These are phyloP conservation scores for Fusarium armeniacum DNA, from an alignment of 2,329 filamentous ascomycete genomes.

Conservation along the genomic window DNA sequence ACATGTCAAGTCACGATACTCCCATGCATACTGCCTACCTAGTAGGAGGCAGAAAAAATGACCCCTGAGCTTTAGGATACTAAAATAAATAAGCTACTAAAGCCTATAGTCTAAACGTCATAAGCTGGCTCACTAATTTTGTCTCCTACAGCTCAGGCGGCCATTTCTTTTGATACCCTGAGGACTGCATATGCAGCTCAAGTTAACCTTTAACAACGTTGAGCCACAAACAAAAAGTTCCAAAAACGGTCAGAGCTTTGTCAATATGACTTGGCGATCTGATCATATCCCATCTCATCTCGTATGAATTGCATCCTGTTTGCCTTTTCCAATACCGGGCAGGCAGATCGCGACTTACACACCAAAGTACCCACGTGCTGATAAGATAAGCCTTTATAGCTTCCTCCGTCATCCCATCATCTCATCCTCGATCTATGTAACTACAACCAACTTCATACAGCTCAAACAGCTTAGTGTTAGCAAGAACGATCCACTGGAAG, in stretches of 20 bases:
- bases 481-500: slow-evolving; percentile 10
- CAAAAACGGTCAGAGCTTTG: background rate
- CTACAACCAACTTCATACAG: slow-evolving; percentile 27
- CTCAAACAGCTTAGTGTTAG: slow-evolving; percentile 18
- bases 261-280: background rate
- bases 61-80: no score
- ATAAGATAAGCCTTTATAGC: slow-evolving; percentile 50
- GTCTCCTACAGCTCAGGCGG: no score
- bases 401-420: slow-evolving; percentile 45
- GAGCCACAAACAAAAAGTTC: slow-evolving; percentile 14
- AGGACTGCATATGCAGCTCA: background rate
- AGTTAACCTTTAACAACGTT: slow-evolving; percentile 18
- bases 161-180: no score
- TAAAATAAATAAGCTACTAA: no score
- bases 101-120: no score
- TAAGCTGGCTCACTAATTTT: no score
- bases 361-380: slow-evolving; percentile 47
- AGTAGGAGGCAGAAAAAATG: no score
- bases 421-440: background rate
- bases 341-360: background rate
- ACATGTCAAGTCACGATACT: slow-evolving; percentile 45
- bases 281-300: background rate
- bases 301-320: background rate
- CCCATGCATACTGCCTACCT: background rate
- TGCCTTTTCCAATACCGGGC: background rate